These are phyloP conservation scores for Silene conica DNA, from an alignment of 148 eudicot species.

Conservation along the genomic window DNA sequence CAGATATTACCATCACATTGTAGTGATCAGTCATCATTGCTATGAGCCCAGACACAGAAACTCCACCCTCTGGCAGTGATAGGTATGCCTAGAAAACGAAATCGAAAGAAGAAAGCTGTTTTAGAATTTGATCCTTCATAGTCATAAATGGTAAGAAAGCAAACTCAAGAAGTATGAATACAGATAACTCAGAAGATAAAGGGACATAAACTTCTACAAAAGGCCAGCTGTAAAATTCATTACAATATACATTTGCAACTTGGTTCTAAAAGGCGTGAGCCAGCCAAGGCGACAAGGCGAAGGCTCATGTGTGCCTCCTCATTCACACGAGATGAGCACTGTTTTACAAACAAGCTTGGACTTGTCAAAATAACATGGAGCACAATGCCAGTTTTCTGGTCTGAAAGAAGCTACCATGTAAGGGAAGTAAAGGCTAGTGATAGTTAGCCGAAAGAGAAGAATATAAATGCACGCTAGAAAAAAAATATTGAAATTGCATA, in stretches of 20 bases:
- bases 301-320: neutral
- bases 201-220: neutral
- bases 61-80: constrained; percentile 44
- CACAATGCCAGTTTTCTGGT: neutral
- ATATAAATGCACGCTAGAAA: neutral
- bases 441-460: neutral
- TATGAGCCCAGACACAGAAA: constrained; percentile 42
- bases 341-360: neutral
- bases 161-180: neutral
- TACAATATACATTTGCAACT: neutral
- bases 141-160: neutral
- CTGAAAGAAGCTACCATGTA: neutral
- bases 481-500: neutral
- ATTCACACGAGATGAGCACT: neutral
- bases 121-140: neutral
- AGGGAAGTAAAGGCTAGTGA: neutral
- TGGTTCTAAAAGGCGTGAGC: neutral
- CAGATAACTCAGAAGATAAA: neutral
- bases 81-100: constrained; percentile 37
- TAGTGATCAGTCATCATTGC: constrained; percentile 53
- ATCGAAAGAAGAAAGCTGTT: neutral
- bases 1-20: constrained; percentile 37
- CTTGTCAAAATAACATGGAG: neutral
- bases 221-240: neutral
- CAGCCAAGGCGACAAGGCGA: neutral